Conservation (phyloP, 768 basidiomycete genomes). For the Naganishia onofrii region DNA sequence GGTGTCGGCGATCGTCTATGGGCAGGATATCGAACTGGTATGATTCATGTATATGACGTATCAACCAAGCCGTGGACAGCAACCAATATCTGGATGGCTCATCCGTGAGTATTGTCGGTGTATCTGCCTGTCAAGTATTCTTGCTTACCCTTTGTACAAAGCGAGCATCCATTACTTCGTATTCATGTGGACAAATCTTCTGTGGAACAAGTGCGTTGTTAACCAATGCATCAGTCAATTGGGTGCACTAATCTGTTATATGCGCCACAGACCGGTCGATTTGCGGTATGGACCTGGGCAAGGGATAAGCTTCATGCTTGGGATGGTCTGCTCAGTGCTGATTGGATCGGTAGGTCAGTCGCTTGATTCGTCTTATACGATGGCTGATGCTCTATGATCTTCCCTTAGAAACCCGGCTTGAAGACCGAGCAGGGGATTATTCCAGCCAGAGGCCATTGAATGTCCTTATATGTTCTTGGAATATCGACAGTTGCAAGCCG, state of each 20-base stretch:
- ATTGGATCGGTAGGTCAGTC: slow-evolving; percentile 75
- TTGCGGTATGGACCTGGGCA: slow-evolving; percentile 73
- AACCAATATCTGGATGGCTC: slow-evolving; percentile 84
- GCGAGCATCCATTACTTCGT: slow-evolving; percentile 62
- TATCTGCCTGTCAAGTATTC: background rate
- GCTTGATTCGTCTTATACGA: background rate
- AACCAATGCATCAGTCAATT: background rate
- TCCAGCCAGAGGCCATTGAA: slow-evolving; percentile 75
- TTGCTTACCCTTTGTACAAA: slow-evolving; percentile 1
- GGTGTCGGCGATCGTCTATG: slow-evolving; percentile 81
- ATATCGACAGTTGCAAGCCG: slow-evolving; percentile 83
- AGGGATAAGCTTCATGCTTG: slow-evolving; percentile 74
- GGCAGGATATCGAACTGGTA: slow-evolving; percentile 80
- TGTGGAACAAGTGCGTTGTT: slow-evolving; percentile 62
- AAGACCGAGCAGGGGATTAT: slow-evolving; percentile 71
- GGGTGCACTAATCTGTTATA: background rate
- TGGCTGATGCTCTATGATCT: background rate
- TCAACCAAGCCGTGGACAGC: slow-evolving; percentile 72
- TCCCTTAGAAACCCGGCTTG: slow-evolving; percentile 66
- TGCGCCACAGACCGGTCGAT: slow-evolving; percentile 46
- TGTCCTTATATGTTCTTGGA: slow-evolving; percentile 84
- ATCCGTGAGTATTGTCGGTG: slow-evolving; percentile 54
- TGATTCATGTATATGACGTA: slow-evolving; percentile 73
- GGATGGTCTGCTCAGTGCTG: slow-evolving; percentile 81
- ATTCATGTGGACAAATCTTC: slow-evolving; percentile 71